Percentiles rank a stretch among this genome's conserved stretches.
These are phyloP conservation scores for Paecilomyces sp. DNA, from an alignment of 2,329 filamentous ascomycete species.

Conservation along the genomic window DNA sequence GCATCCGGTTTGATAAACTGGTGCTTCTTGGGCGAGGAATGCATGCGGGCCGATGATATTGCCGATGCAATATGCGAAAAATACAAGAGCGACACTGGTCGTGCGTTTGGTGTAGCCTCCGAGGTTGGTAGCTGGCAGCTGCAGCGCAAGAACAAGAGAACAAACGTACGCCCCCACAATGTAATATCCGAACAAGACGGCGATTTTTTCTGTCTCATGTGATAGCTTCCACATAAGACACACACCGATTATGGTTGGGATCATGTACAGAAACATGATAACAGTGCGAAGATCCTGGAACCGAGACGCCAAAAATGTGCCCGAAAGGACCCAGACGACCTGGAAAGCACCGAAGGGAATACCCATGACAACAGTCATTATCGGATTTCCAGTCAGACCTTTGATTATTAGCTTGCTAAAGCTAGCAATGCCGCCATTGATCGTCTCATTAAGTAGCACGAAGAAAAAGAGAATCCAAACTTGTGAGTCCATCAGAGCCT, in stretches of 20 bases:
- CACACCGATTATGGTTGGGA: neutral
- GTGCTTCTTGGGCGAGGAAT: constrained; percentile 35
- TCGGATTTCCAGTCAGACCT: neutral
- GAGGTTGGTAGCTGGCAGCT: constrained; percentile 42
- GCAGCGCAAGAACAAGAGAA: constrained; percentile 45
- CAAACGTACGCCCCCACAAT: neutral
- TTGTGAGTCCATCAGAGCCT: constrained; percentile 48
- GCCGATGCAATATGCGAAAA: constrained; percentile 37
- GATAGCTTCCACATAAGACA: neutral
- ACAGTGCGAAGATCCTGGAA: constrained; percentile 14
- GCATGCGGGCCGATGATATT: constrained; percentile 44
- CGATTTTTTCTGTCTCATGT: constrained; percentile 42
- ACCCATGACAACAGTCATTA: constrained; percentile 45
- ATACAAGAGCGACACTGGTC: constrained; percentile 39
- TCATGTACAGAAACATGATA: neutral
- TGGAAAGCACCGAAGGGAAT: constrained; percentile 55
- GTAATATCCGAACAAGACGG: constrained; percentile 50
- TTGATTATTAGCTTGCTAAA: constrained; percentile 7
- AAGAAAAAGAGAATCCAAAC: constrained; percentile 53
- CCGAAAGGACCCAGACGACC: constrained; percentile 46
- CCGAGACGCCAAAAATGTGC: constrained; percentile 46
- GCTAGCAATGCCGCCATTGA: constrained; percentile 50
- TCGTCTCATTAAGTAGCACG: constrained; percentile 48
- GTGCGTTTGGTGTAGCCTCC: constrained; percentile 46
- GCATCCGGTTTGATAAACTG: constrained; percentile 46